Evolutionary conservation across 1,139 yeast species (phyloP).

Genomic region (Hyphopichia buzzinii): DNA sequence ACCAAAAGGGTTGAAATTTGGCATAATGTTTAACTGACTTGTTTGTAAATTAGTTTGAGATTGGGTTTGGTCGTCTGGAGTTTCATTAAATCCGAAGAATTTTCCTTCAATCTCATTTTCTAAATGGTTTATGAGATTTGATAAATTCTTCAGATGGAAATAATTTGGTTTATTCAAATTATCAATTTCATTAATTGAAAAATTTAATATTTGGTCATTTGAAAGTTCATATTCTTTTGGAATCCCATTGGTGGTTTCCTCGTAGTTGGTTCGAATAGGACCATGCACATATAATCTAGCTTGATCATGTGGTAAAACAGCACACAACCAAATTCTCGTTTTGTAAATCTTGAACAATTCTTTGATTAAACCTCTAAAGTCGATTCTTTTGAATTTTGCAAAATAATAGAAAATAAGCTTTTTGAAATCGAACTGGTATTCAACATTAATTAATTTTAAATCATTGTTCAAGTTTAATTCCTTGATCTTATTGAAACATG

Average conservation of each 20-base stretch:
- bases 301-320: conserved; percentile 52
- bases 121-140: conserved; percentile 34
- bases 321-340: conserved; percentile 97
- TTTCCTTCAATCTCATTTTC: conserved; percentile 35
- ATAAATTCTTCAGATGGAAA: conserved; percentile 43
- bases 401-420: conserved; percentile 87
- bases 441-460: conserved; percentile 66
- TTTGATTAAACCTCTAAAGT: conserved; percentile 87
- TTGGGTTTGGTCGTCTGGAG: background rate
- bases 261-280: background rate
- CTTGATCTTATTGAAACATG: conserved; percentile 45
- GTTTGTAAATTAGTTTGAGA: conserved; percentile 1
- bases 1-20: conserved; percentile 33
- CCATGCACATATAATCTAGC: conserved; percentile 28
- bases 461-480: conserved; percentile 40
- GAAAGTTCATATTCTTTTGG: conserved; percentile 43
- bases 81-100: conserved; percentile 42
- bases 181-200: conserved; percentile 38
- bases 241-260: conserved; percentile 15
- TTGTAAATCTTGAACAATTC: conserved; percentile 91
- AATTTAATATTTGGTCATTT: conserved; percentile 42
- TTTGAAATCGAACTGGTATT: conserved; percentile 92
- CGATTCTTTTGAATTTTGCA: conserved; percentile 78
- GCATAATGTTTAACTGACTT: conserved; percentile 14
- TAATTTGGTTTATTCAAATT: conserved; percentile 36